Percentiles rank a stretch among this genome's conserved stretches.
These are phyloP conservation scores for Septoria linicola DNA, from an alignment of 2,329 filamentous ascomycete species.

Conservation along the genomic window DNA sequence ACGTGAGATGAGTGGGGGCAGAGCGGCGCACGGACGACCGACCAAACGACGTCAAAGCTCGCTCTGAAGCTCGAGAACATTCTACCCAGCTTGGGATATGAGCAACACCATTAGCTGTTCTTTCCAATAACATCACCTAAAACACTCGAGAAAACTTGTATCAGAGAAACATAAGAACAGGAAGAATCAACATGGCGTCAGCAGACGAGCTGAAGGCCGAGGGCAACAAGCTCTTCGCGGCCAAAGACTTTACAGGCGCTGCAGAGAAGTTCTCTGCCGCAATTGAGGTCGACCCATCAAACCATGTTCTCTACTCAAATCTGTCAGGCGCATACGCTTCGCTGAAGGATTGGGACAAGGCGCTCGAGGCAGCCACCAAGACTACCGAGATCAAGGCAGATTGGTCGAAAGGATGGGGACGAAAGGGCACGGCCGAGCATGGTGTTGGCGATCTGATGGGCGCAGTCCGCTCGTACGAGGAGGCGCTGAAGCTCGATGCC, in stretches of 20 bases:
- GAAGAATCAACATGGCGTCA: slow-evolving; percentile 51
- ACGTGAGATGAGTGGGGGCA: too few species aligned
- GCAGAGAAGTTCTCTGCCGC: slow-evolving; percentile 93
- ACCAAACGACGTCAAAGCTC: too few species aligned
- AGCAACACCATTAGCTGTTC: too few species aligned
- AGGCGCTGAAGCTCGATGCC: slow-evolving; percentile 90
- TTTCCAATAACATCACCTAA: too few species aligned
- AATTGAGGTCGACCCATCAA: slow-evolving; percentile 80
- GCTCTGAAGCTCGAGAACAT: too few species aligned
- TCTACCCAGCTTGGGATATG: too few species aligned
- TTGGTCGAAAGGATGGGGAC: slow-evolving; percentile 95
- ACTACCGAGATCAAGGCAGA: slow-evolving; percentile 93
- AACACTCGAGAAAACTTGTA: too few species aligned
- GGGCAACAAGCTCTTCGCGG: slow-evolving; percentile 90
- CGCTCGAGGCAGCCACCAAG: slow-evolving; percentile 87
- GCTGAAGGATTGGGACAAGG: slow-evolving; percentile 81
- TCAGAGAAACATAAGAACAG: too few species aligned
- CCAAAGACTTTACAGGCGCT: slow-evolving; percentile 94
- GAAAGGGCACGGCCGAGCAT: slow-evolving; percentile 88
- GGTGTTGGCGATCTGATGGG: slow-evolving; percentile 81
- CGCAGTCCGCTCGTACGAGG: slow-evolving; percentile 85
- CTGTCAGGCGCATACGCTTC: slow-evolving; percentile 85
- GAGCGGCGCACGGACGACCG: too few species aligned
- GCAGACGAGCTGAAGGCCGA: slow-evolving; percentile 72
- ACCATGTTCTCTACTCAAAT: slow-evolving; percentile 98